Evolutionary conservation across 192 early-diverging fungal genomes (phyloP), one percentile per base, ranked within the genome.

Genomic region (Paraglomus brasilianum): DNA sequence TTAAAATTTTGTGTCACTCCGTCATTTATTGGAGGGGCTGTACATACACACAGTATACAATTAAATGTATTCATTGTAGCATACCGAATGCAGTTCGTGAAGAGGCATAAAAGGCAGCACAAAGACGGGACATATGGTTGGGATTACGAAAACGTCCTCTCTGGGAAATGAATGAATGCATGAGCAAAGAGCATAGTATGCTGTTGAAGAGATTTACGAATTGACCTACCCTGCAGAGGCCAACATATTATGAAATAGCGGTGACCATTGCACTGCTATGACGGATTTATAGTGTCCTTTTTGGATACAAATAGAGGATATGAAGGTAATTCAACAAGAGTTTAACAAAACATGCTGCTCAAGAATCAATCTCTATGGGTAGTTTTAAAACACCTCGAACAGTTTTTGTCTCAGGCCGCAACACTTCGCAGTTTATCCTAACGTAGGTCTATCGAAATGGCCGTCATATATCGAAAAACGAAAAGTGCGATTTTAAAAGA

Each of bases 241-340:
- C 14, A 97, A 72, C 30, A 85, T 55, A 73, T 78, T 86, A 56
- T 93, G 89, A 50, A 89, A 77, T 22, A 68, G 47, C 22, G 90
- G 88, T 10, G 92, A 95, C 95, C 95, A 97, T 17, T 81, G 73
- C 2, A 90, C 77, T 1, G 82, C 74, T 38, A 84, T 72, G 4
- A 88, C 79, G 3, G 82, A 80, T 7, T 81, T 78, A 49, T 75
- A 73, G 66, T 93, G 92, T 42, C 88, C 92, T 71, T 72, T 56
- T 72, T 84, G 70, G 5, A 78, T 82, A 45, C 85, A 80, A 0
- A 81, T 82, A 46, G 75, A 81, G 8, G 81, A 30, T 30, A 30
- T 30, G 30, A 30, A 30, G 30, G n/a, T n/a, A n/a, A n/a, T n/a
- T n/a, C n/a, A n/a, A n/a, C n/a, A n/a, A n/a, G n/a, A n/a, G n/a